phyloP scores from a whole-genome alignment of 73 alveolate genomes.

The Paraurostyla sp. region DNA sequence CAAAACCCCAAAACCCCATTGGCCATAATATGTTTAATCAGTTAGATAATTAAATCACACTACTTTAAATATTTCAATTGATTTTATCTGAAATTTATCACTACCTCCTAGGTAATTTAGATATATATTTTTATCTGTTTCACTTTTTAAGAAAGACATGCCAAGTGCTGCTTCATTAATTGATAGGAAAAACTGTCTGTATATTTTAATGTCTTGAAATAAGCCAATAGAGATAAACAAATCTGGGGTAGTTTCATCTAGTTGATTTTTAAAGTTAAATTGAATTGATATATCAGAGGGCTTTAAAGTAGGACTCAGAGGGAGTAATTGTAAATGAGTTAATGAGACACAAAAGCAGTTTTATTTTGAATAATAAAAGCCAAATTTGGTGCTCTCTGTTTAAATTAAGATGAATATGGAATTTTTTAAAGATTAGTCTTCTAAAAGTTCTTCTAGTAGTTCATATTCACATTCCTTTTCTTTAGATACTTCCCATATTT shows the following conservation, averaged over 20 bases:
- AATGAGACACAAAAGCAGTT: too few species aligned
- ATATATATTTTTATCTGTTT: neutral
- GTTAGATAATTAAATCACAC: neutral
- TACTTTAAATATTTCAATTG: neutral
- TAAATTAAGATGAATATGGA: too few species aligned
- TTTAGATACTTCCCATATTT: too few species aligned
- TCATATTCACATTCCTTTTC: too few species aligned
- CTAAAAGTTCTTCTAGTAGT: too few species aligned
- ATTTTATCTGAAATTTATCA: neutral
- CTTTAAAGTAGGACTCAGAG: neutral
- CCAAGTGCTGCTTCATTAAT: constrained; percentile 2
- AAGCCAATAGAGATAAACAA: neutral
- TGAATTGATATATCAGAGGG: neutral
- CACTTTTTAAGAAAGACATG: neutral
- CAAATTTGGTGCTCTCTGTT: too few species aligned
- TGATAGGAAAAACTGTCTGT: neutral
- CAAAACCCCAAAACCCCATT: constrained; percentile 36
- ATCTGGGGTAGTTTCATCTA: neutral
- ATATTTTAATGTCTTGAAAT: neutral
- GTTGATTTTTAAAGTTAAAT: neutral
- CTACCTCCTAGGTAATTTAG: neutral
- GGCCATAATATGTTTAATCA: too few species aligned
- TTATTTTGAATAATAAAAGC: too few species aligned
- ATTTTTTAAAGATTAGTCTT: too few species aligned
- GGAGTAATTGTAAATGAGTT: too few species aligned